A percentile compares a stretch with the other conserved stretches of the same genome.
These are phyloP conservation scores for Aspergillus fijiensis DNA, from an alignment of 2,329 filamentous ascomycete species.

Conservation along the genomic window DNA sequence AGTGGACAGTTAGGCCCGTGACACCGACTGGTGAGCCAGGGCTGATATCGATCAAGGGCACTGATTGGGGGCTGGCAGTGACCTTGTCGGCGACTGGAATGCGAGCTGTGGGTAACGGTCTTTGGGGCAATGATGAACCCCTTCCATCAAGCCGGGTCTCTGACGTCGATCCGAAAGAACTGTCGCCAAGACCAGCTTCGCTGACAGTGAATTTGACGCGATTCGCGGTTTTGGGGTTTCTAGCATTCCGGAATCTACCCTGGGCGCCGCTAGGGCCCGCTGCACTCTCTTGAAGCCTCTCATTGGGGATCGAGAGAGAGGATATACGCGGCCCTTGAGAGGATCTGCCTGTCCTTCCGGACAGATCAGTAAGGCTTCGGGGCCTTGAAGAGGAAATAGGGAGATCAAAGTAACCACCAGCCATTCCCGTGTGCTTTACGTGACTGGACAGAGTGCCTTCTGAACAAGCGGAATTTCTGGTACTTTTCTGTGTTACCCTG, in stretches of 20 bases:
- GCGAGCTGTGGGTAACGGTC: constrained; percentile 35
- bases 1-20: constrained; percentile 29
- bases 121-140: constrained; percentile 32
- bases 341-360: constrained; percentile 21
- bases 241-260: constrained; percentile 39
- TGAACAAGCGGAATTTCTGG: constrained; percentile 7
- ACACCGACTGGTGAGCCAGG: constrained; percentile 30
- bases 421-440: constrained; percentile 27
- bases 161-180: constrained; percentile 24
- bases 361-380: constrained; percentile 27
- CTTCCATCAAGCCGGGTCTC: constrained; percentile 32
- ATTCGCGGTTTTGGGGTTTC: constrained; percentile 38
- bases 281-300: constrained; percentile 21
- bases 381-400: constrained; percentile 28
- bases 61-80: constrained; percentile 21
- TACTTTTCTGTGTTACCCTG: constrained; percentile 14
- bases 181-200: constrained; percentile 22
- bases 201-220: constrained; percentile 34
- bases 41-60: constrained; percentile 28
- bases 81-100: constrained; percentile 36
- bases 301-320: constrained; percentile 25
- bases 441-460: constrained; percentile 4
- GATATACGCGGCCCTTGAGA: constrained; percentile 29
- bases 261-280: constrained; percentile 28
- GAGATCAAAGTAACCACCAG: constrained; percentile 36